Evolutionary conservation across 2,329 filamentous ascomycete genomes (phyloP), one percentile per base, ranked within the genome.

Genomic region (Cadophora gregata): DNA sequence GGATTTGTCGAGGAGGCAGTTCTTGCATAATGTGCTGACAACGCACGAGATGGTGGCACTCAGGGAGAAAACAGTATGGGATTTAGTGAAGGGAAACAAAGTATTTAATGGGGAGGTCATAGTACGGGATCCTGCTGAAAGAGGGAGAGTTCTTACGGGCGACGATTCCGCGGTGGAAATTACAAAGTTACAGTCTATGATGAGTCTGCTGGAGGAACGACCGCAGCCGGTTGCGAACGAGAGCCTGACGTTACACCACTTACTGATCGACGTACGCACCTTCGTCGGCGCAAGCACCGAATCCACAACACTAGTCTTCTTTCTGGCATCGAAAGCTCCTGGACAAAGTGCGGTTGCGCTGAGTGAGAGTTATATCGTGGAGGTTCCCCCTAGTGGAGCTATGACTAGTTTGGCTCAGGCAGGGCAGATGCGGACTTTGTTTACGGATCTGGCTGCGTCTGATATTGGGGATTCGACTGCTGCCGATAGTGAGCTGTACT

Each of bases 141-240:
- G 91, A 33, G 96, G 96, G 9, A 88, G 94, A 55, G 89, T 98
- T 31, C 80, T 99, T 74, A 97, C 94, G 0, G 93, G 92, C 14
- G 91, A 97, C 62, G 96, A 99, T 79, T 97, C 94, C 0, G 92
- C 96, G 4, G 91, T 98, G 31, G 92, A 97, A 66, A 87, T 97
- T 71, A 95, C 95, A 7, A 93, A 89, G 76, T 82, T 98, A 65
- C 96, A 99, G 81, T 96, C 96, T 4, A 88, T 94, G 76, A 99
- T 99, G 96, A 97, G 93, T 78, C 85, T 98, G 74, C 83, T 99
- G 55, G 90, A 97, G 66, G 90, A 92, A 72, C 88, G 90, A n/a
- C 94, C 93, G 0, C 86, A 87, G 24, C 83, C 87, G 4, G 82
- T 86, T 10, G 79, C 87, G 19, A 93, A 91, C 72, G 83, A 93